Percentiles rank a stretch among this genome's conserved stretches.
Evolutionary conservation across 1,139 yeast species (phyloP).

Genomic region (Protomyces gravidus): DNA sequence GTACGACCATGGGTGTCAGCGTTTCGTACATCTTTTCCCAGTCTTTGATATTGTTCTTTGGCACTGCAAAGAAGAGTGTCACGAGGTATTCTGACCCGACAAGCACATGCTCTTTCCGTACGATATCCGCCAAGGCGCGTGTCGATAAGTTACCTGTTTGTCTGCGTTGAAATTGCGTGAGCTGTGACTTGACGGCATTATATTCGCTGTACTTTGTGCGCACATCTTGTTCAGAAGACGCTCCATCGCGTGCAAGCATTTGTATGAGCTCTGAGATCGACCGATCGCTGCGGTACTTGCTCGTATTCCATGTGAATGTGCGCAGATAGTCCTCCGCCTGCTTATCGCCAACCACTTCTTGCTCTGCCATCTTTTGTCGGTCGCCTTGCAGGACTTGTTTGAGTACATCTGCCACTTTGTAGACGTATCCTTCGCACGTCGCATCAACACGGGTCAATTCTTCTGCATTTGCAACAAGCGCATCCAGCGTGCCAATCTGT

Average conservation of each 20-base stretch:
- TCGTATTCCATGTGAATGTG: constrained; percentile 77
- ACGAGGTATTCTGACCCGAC: constrained; percentile 78
- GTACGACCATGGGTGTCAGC: constrained; percentile 75
- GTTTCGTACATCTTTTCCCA: constrained; percentile 58
- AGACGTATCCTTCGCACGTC: constrained; percentile 63
- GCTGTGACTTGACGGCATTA: constrained; percentile 74
- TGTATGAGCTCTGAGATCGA: constrained; percentile 71
- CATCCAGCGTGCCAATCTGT: constrained; percentile 86
- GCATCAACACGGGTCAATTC: constrained; percentile 76
- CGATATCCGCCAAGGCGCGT: constrained; percentile 83
- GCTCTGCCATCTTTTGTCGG: constrained; percentile 45
- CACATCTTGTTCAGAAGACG: constrained; percentile 77
- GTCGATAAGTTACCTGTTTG: constrained; percentile 90
- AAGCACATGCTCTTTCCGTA: constrained; percentile 77
- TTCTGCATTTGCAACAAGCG: constrained; percentile 83
- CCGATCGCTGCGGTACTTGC: constrained; percentile 80
- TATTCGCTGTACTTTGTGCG: constrained; percentile 64
- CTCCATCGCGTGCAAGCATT: constrained; percentile 67
- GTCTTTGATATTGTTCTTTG: constrained; percentile 44
- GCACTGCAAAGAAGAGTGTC: constrained; percentile 81
- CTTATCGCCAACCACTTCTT: constrained; percentile 51
- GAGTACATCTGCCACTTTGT: constrained; percentile 72
- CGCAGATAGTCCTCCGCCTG: constrained; percentile 52
- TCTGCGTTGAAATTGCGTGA: constrained; percentile 84
- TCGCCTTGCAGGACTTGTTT: constrained; percentile 50